Base-by-base conservation (phyloP, 345 rosid genomes). In the Laguncularia racemosa region DNA sequence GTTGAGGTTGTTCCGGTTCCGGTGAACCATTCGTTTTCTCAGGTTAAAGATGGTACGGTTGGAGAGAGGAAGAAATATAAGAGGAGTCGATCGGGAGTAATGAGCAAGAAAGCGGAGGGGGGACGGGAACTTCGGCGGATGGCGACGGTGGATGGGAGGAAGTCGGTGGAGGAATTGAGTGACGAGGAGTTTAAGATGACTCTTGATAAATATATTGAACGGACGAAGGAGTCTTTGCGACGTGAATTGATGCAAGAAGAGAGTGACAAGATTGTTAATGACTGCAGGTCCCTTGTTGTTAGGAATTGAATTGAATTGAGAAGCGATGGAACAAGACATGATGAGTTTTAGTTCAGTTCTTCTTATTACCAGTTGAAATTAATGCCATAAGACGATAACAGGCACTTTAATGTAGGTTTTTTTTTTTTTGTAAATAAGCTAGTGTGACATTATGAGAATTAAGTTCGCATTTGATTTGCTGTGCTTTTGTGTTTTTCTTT, bases 171-270 rank as follows among this genome's bases (percentile, higher is more conserved):
- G 26, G 57, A 53, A 21, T n/a, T 53, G 57, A 53, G 57, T 15
- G 26, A 53, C 43, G 57, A 53, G 57, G 57, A 53, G 44, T 53
- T 53, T 16, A 53, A 53, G n/a, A 33, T 12, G 57, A 53, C 57
- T 13, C 44, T 53, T 12, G 57, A 53, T n/a, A 16, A 28, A 14
- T 53, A 53, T 18, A 53, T 53, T 3, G 57, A 44, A n/a, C 8
- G 44, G 44, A 53, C 57, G 40, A 53, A n/a, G 40, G 10, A 6
- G 40, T 28, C 26, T 9, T 43, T 53, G 16, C 57, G 26, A 14
- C 26, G 12, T 33, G 57, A 53, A 43, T n/a, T 53, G 38, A 53
- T 28, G 40, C 44, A 33, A 2, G 56, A 19, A 16, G 56, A 13
- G 8, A 21, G 33, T 33, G 10, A n/a, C 18, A 43, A 21, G 40